A percentile compares a stretch with the other conserved stretches of the same genome.
These are phyloP conservation scores for Lachnellula willkommii DNA, from an alignment of 2,329 filamentous ascomycete genomes.

Conservation along the genomic window DNA sequence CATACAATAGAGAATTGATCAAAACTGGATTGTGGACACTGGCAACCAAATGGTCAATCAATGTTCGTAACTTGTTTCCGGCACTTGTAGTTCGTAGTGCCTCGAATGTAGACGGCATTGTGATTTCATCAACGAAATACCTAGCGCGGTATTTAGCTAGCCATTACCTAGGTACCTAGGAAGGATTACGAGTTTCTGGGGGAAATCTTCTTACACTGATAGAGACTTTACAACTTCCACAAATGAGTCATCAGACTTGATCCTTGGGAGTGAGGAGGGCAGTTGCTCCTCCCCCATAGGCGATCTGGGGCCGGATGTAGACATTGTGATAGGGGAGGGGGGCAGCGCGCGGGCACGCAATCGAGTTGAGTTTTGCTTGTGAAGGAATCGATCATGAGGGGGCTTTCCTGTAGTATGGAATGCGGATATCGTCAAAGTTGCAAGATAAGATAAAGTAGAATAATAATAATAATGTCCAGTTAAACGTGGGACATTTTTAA, in stretches of 20 bases:
- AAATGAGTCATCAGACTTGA: constrained; percentile 53
- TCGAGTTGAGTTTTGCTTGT: neutral
- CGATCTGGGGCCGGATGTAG: neutral
- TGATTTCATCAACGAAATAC: constrained; percentile 58
- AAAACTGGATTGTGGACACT: constrained; percentile 63
- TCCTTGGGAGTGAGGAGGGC: constrained; percentile 43
- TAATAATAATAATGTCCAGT: neutral
- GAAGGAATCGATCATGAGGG: neutral
- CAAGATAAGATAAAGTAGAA: neutral
- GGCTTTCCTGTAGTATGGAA: neutral
- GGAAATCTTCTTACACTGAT: constrained; percentile 3
- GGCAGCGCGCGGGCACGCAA: neutral
- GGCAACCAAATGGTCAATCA: constrained; percentile 60
- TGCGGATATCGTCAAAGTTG: neutral
- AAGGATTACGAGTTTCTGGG: neutral
- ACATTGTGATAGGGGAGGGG: neutral
- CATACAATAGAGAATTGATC: constrained; percentile 66
- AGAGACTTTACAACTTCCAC: constrained; percentile 61
- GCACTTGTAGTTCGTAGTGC: constrained; percentile 64
- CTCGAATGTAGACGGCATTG: constrained; percentile 65
- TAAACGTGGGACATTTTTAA: neutral
- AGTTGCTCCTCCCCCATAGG: neutral
- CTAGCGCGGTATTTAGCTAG: constrained; percentile 37
- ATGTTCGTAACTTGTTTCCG: constrained; percentile 49
- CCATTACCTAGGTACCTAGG: too few species aligned